These are phyloP conservation scores for Aspergillus fumigatus DNA, from an alignment of 2,329 filamentous ascomycete genomes.

Conservation along the genomic window DNA sequence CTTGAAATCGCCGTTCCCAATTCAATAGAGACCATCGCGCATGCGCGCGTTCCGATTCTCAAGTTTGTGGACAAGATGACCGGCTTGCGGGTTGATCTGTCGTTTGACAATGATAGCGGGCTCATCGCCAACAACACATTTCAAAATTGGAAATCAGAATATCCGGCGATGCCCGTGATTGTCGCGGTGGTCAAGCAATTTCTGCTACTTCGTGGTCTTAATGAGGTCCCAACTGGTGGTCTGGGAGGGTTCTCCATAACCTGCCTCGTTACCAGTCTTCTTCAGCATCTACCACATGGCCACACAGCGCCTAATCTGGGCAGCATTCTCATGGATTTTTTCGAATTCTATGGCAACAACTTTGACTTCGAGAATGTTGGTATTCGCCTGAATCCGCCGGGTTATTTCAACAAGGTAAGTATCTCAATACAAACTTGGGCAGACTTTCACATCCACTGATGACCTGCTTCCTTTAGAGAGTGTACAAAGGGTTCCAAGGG, in stretches of 20 bases:
- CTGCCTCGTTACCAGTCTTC: constrained; percentile 83
- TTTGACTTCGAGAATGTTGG: constrained; percentile 68
- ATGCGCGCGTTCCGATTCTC: constrained; percentile 83
- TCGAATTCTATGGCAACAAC: constrained; percentile 80
- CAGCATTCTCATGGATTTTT: constrained; percentile 77
- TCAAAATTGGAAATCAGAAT: constrained; percentile 69
- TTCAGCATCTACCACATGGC: constrained; percentile 72
- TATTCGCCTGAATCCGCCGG: constrained; percentile 70
- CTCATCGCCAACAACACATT: constrained; percentile 78
- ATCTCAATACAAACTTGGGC: not conserved
- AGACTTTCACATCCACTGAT: not conserved
- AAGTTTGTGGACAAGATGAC: constrained; percentile 81
- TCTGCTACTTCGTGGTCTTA: constrained; percentile 79
- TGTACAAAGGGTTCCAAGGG: constrained; percentile 46
- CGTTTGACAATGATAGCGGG: constrained; percentile 87
- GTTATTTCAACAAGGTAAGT: constrained; percentile 69
- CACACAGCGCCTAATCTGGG: constrained; percentile 69
- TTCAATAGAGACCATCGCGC: constrained; percentile 63
- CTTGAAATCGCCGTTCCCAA: constrained; percentile 54
- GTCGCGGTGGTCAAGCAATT: constrained; percentile 92
- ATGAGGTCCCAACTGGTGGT: constrained; percentile 86
- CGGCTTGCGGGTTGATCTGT: constrained; percentile 81
- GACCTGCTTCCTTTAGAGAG: constrained; percentile 14
- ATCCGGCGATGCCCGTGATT: constrained; percentile 79
- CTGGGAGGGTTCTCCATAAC: constrained; percentile 93